A percentile compares a stretch with the other conserved stretches of the same genome.
These are phyloP conservation scores for Conoideocrella luteorostrata DNA, from an alignment of 2,329 filamentous ascomycete species.

Conservation along the genomic window DNA sequence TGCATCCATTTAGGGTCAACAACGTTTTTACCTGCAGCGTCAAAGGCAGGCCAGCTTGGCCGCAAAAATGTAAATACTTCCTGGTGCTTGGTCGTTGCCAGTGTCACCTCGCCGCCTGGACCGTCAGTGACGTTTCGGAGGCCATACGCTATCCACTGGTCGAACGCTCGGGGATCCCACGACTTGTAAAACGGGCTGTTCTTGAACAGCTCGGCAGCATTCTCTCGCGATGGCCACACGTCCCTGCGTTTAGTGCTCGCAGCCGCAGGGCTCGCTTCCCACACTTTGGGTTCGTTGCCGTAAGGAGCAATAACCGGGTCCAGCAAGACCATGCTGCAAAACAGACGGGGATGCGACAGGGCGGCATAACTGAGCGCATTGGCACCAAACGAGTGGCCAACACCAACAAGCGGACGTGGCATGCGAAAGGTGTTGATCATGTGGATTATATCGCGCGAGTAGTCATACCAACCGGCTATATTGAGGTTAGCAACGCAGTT, in stretches of 20 bases:
- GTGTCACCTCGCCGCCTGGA: slow-evolving; percentile 50
- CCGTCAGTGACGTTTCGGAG: slow-evolving; percentile 53
- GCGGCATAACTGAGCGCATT: slow-evolving; percentile 65
- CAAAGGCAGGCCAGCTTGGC: slow-evolving; percentile 44
- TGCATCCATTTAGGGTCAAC: slow-evolving; percentile 34
- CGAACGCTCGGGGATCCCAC: slow-evolving; percentile 78
- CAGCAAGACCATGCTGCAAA: slow-evolving; percentile 69
- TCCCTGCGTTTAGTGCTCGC: slow-evolving; percentile 70
- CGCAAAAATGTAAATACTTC: slow-evolving; percentile 69
- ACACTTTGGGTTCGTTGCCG: slow-evolving; percentile 30
- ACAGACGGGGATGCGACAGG: slow-evolving; percentile 72
- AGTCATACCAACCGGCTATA: slow-evolving; percentile 76
- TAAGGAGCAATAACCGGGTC: slow-evolving; percentile 68
- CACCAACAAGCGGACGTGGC: slow-evolving; percentile 72
- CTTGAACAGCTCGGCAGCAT: slow-evolving; percentile 60
- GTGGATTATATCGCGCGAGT: slow-evolving; percentile 75
- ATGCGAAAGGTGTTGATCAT: slow-evolving; percentile 78
- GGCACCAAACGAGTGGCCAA: slow-evolving; percentile 88
- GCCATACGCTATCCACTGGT: slow-evolving; percentile 56
- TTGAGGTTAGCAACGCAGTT: slow-evolving; percentile 2
- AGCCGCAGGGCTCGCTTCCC: slow-evolving; percentile 37
- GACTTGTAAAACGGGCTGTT: slow-evolving; percentile 64
- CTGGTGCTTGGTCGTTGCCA: slow-evolving; percentile 79
- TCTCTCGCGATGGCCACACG: slow-evolving; percentile 69
- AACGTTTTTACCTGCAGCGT: slow-evolving; percentile 28